Evolutionary conservation across 1,284 basidiomycete species (phyloP), one percentile per base, ranked within the genome.

Genomic region (Naganishia sp.): DNA sequence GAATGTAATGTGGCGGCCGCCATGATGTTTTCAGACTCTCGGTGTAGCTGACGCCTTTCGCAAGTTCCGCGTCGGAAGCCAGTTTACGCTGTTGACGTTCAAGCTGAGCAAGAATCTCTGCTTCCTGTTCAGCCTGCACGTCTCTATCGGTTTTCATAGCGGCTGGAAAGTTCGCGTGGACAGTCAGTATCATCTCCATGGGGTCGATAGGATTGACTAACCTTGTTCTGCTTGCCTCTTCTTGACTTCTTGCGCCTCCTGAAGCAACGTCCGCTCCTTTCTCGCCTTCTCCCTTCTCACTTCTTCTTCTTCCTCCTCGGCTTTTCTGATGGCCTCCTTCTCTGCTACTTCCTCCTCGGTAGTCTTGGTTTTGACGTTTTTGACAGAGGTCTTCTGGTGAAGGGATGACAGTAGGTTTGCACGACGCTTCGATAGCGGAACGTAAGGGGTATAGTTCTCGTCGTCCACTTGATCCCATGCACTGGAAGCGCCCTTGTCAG

Each of bases 181-280:
- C 28, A 28, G 7, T 39, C 13, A 39, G 35, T 39, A 6, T 60
- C 54, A 2, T 28, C 4, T 15, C 25, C 3, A 23, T 28, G 28
- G n/a, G 7, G 18, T 42, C 28, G 23, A 23, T 11, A 55, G 28
- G 28, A 23, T 35, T 13, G 7, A 79, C 83, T 39, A 66, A 92
- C 92, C 90, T 82, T 94, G 90, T 58, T 83, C 83, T 13, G 89
- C 90, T 78, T 88, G 91, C 74, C 83, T 83, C 41, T 84, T 84
- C 76, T 94, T 92, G 28, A 97, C 93, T 75, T 96, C 92, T 79
- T 95, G 92, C 0, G 94, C 94, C 75, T 94, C 91, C 73, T 93
- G 81, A 61, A 97, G 80, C 62, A 97, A 79, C 0, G 93, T 95
- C 71, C 91, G 82, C 77, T 93, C 90, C 75, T 87, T 88, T 67